Evolutionary conservation across 345 rosid species (phyloP), one percentile per base, ranked within the genome.

Genomic region (Camelina sativa): DNA sequence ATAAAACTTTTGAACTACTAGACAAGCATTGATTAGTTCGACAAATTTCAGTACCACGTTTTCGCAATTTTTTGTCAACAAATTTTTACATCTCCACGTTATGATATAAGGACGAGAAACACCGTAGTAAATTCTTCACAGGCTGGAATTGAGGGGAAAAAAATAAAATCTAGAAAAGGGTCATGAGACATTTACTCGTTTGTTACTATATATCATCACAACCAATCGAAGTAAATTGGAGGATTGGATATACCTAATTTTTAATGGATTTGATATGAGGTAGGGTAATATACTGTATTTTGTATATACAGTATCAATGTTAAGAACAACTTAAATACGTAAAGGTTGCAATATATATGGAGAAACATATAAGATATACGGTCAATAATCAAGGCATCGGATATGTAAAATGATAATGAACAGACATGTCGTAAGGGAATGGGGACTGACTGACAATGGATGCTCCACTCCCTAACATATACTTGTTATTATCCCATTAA

Each of bases 191-290:
- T 48, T 28, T 16, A 50, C 41, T 51, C 35, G 13, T 40, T 53
- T 28, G 17, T 62, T 72, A 62, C 12, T 2, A 12, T 62, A 38
- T 51, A 38, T 62, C 32, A 72, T 61, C 69, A 41, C 63, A 72
- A 63, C 69, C 61, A 43, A 63, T 41, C 62, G 63, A 28, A 53
- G 52, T 72, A 72, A 72, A 72, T 72, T 16, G 34, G 69, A 40
- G 22, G 40, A 48, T 60, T 17, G 22, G 40, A 48, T 60, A 60
- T 60, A 71, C 28, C 67, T 37, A 35, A 35, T 4, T 23, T 37
- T 25, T 61, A 16, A 32, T 48, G 7, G 22, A 61, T 37, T 35
- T 28, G 50, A 71, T 19, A 35, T 34, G 1, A 23, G 1, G 32
- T 60, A 59, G 28, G 35, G 60, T 66, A 11, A 46, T 50, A 16